Percentiles rank a stretch among this genome's conserved stretches.
These are phyloP conservation scores for Oryza glumipatula DNA, from an alignment of 176 grass and related monocot genomes.

Conservation along the genomic window DNA sequence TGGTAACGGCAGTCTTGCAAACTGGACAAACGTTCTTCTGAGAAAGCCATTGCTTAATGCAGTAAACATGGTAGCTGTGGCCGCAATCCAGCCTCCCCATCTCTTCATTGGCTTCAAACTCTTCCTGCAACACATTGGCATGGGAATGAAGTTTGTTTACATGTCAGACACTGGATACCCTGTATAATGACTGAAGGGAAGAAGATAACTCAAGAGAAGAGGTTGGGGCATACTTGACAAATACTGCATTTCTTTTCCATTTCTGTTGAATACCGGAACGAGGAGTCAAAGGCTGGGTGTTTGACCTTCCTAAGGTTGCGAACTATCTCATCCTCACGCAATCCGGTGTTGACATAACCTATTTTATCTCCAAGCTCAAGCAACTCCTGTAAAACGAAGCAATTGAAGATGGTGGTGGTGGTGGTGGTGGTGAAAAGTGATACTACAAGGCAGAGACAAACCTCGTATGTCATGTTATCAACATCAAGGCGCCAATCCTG, in stretches of 20 bases:
- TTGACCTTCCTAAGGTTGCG: constrained; percentile 61
- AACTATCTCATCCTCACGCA: constrained; percentile 91
- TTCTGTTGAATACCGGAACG: constrained; percentile 57
- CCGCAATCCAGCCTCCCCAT: constrained; percentile 85
- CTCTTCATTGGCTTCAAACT: constrained; percentile 87
- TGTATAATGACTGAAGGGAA: background rate
- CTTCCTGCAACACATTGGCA: constrained; percentile 61
- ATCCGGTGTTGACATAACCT: constrained; percentile 86
- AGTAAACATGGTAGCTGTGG: constrained; percentile 88
- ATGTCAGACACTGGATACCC: background rate
- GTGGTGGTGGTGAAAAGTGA: background rate
- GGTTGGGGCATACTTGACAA: constrained; percentile 64
- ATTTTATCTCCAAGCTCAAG: constrained; percentile 91
- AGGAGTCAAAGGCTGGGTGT: constrained; percentile 56
- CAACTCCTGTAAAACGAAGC: constrained; percentile 64
- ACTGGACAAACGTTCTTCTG: constrained; percentile 96
- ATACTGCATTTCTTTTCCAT: constrained; percentile 87
- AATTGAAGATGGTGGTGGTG: background rate
- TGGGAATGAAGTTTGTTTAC: background rate
- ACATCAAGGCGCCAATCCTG: constrained; percentile 93
- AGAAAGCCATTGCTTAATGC: constrained; percentile 97
- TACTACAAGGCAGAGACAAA: background rate
- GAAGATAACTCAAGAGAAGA: background rate
- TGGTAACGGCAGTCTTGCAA: constrained; percentile 90
- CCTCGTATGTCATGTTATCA: constrained; percentile 97